phyloP scores from a whole-genome alignment of 129 eudicot species.

The Chrysanthemum seticuspe region DNA sequence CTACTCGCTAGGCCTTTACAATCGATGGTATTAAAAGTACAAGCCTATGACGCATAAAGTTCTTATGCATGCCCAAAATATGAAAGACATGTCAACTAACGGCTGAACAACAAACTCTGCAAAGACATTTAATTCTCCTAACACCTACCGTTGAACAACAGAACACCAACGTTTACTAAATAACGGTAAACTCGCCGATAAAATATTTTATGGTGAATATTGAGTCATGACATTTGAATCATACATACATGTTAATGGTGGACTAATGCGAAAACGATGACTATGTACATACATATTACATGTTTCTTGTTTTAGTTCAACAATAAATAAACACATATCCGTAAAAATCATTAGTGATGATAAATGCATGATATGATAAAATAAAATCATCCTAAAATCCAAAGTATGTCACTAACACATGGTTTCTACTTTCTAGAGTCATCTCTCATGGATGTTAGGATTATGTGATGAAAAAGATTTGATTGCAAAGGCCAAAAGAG shows the following conservation, averaged over 20 bases:
- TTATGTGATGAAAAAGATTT: background rate
- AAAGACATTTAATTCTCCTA: background rate
- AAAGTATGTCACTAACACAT: background rate
- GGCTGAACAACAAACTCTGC: background rate
- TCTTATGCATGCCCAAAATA: background rate
- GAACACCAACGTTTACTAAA: too few species aligned
- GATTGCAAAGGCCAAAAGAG: constrained; percentile 11
- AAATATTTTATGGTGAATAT: too few species aligned
- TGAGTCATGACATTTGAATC: too few species aligned
- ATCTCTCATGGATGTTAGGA: background rate
- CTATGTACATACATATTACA: too few species aligned
- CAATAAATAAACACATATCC: too few species aligned
- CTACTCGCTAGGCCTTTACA: background rate
- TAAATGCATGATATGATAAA: too few species aligned
- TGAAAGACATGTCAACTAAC: background rate
- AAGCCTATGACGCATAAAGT: background rate
- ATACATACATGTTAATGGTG: too few species aligned
- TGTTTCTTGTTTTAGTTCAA: too few species aligned
- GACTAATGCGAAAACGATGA: too few species aligned
- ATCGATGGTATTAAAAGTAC: background rate
- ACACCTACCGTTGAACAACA: background rate
- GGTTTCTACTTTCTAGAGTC: background rate
- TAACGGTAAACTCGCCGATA: too few species aligned
- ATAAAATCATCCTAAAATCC: too few species aligned
- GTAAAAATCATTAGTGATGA: too few species aligned